These are phyloP conservation scores for Didymella pomorum DNA, from an alignment of 2,329 filamentous ascomycete genomes.

Conservation along the genomic window DNA sequence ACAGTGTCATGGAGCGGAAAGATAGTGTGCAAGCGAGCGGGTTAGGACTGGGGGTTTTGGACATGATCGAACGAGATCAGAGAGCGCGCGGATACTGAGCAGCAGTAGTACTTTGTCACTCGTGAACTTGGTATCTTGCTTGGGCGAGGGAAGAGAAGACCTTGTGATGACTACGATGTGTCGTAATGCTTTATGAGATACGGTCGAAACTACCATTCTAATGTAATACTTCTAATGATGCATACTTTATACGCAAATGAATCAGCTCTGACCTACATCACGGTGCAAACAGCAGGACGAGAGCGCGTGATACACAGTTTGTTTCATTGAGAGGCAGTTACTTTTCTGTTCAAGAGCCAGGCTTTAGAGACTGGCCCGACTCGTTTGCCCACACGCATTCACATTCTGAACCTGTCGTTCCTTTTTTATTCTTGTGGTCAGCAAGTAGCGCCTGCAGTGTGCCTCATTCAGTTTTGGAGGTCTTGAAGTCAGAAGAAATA, in stretches of 20 bases:
- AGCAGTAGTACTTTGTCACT: too few relatives aligned
- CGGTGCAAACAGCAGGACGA: background rate
- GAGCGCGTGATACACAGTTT: background rate
- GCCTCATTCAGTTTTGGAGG: background rate
- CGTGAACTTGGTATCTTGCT: too few relatives aligned
- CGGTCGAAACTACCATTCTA: constrained; percentile 17
- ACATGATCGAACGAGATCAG: constrained; percentile 36
- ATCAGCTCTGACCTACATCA: background rate
- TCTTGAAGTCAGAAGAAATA: background rate
- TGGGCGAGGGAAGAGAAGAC: too few relatives aligned
- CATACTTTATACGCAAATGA: background rate
- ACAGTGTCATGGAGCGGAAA: constrained; percentile 13
- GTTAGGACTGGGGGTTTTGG: constrained; percentile 25
- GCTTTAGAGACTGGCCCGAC: background rate
- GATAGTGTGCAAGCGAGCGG: constrained; percentile 17
- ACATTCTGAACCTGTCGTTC: background rate
- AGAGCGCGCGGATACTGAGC: constrained; percentile 23
- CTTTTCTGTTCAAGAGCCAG: background rate
- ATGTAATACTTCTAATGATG: constrained; percentile 14
- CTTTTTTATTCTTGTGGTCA: background rate
- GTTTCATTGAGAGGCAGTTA: background rate
- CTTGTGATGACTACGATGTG: constrained; percentile 6
- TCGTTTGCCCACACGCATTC: background rate
- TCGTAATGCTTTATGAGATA: constrained; percentile 10
- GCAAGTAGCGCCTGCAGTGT: background rate